These are phyloP conservation scores for Colletotrichum sp. DNA, from an alignment of 2,329 filamentous ascomycete genomes.

Conservation along the genomic window DNA sequence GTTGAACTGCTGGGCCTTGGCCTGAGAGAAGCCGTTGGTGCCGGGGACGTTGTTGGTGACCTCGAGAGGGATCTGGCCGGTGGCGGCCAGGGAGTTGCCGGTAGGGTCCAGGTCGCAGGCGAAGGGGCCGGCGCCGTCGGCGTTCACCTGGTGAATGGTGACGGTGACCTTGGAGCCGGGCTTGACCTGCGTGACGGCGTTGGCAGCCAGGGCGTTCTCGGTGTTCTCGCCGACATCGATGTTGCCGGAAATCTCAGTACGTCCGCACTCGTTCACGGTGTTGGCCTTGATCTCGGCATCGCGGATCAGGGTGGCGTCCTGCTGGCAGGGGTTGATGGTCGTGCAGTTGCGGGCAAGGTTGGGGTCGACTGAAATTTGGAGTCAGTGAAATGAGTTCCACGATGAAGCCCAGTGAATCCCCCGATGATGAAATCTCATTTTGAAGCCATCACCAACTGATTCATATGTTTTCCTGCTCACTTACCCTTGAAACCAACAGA, in stretches of 20 bases:
- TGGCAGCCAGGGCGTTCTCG: slow-evolving; percentile 52
- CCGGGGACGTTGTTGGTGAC: slow-evolving; percentile 67
- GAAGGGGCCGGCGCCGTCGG: slow-evolving; percentile 60
- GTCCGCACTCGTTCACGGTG: slow-evolving; percentile 64
- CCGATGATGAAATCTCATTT: not conserved
- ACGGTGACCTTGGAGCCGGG: slow-evolving; percentile 49
- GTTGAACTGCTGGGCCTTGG: slow-evolving; percentile 59
- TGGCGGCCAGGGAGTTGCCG: slow-evolving; percentile 47
- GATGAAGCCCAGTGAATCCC: not conserved
- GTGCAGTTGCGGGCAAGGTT: slow-evolving; percentile 67
- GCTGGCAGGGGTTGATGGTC: slow-evolving; percentile 68
- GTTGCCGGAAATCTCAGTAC: slow-evolving; percentile 64
- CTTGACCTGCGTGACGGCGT: slow-evolving; percentile 54
- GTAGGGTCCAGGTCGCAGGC: slow-evolving; percentile 57
- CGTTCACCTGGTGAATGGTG: slow-evolving; percentile 60
- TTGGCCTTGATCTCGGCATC: slow-evolving; percentile 59
- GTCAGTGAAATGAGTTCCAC: not conserved
- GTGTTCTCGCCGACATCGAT: slow-evolving; percentile 66
- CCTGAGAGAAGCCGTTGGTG: slow-evolving; percentile 61
- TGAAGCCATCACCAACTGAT: not conserved
- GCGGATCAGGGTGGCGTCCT: slow-evolving; percentile 68
- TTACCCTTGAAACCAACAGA: slow-evolving; percentile 56
- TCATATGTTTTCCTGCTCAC: not conserved
- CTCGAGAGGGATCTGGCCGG: slow-evolving; percentile 49
- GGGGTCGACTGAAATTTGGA: slow-evolving; percentile 47